These are phyloP conservation scores for Pugionium cornutum DNA, from an alignment of 345 rosid genomes.

Conservation along the genomic window DNA sequence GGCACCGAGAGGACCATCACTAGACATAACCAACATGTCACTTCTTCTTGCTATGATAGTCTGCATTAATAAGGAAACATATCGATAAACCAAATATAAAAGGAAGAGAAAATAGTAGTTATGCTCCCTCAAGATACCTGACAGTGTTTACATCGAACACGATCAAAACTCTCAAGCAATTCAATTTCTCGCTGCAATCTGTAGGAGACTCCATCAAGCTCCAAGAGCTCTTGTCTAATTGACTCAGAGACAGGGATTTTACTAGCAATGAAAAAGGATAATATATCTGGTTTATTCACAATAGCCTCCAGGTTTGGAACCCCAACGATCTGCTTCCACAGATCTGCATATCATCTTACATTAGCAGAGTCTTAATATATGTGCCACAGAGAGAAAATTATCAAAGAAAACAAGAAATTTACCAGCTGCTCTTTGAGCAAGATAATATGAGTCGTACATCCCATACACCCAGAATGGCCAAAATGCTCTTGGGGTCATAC, in stretches of 20 bases:
- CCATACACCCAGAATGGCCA: slow-evolving; percentile 88
- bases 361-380: slow-evolving; percentile 17
- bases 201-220: slow-evolving; percentile 83
- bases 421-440: slow-evolving; percentile 93
- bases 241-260: slow-evolving; percentile 89
- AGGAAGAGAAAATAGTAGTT: slow-evolving; percentile 4
- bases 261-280: slow-evolving; percentile 88
- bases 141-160: slow-evolving; percentile 77
- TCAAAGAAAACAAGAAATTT: slow-evolving; percentile 31
- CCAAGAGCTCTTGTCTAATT: slow-evolving; percentile 90
- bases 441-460: slow-evolving; percentile 83
- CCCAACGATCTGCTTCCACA: slow-evolving; percentile 91
- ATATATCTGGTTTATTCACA: slow-evolving; percentile 74
- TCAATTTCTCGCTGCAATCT: slow-evolving; percentile 85
- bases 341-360: slow-evolving; percentile 52
- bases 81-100: slow-evolving; percentile 15
- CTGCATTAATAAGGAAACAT: slow-evolving; percentile 40
- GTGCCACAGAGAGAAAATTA: neutral
- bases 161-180: slow-evolving; percentile 69
- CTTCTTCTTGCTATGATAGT: slow-evolving; percentile 77
- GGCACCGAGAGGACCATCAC: slow-evolving; percentile 97
- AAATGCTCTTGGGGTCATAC: slow-evolving; percentile 60
- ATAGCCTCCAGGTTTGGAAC: slow-evolving; percentile 68
- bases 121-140: slow-evolving; percentile 47
- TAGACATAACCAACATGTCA: slow-evolving; percentile 96